Evolutionary conservation across 140 eudicot genomes (phyloP).

Genomic region (Ambrosia hybrid): DNA sequence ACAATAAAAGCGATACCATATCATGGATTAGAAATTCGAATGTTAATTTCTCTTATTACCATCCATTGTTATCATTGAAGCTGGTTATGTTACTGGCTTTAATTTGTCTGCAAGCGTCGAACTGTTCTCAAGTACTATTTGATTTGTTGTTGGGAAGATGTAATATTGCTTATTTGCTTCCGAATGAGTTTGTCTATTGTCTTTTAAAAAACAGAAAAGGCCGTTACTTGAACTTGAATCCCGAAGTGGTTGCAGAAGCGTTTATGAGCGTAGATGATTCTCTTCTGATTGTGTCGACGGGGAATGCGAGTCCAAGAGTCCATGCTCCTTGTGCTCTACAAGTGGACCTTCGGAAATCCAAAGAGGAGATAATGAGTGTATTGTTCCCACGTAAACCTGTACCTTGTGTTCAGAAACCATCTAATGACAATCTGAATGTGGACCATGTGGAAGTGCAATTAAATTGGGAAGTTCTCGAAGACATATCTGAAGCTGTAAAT

Average conservation of each 20-base stretch:
- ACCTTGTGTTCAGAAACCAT: not conserved
- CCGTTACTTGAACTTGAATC: not conserved
- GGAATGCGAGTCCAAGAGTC: not conserved
- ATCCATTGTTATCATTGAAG: constrained; percentile 34
- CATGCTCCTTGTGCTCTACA: constrained; percentile 25
- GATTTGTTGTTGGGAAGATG: constrained; percentile 1
- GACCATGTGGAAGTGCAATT: not conserved
- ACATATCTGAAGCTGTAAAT: not conserved
- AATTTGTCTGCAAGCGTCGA: constrained; percentile 3
- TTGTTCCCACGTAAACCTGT: constrained; percentile 19
- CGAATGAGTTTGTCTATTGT: constrained; percentile 12
- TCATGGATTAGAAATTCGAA: constrained; percentile 29
- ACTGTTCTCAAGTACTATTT: not conserved
- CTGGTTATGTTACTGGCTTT: constrained; percentile 27
- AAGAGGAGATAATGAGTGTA: constrained; percentile 26
- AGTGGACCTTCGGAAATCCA: constrained; percentile 25
- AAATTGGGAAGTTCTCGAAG: not conserved
- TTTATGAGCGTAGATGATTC: constrained; percentile 34
- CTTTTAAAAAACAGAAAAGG: constrained; percentile 15
- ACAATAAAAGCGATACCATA: constrained; percentile 11
- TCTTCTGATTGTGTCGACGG: constrained; percentile 27
- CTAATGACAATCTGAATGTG: not conserved
- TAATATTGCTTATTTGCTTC: constrained; percentile 28
- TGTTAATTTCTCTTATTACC: constrained; percentile 7
- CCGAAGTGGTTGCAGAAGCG: constrained; percentile 32